Percentiles rank a stretch among this genome's conserved stretches.
These are phyloP conservation scores for Rhipidocladum racemiflorum DNA, from an alignment of 176 grass and related monocot species.

Conservation along the genomic window DNA sequence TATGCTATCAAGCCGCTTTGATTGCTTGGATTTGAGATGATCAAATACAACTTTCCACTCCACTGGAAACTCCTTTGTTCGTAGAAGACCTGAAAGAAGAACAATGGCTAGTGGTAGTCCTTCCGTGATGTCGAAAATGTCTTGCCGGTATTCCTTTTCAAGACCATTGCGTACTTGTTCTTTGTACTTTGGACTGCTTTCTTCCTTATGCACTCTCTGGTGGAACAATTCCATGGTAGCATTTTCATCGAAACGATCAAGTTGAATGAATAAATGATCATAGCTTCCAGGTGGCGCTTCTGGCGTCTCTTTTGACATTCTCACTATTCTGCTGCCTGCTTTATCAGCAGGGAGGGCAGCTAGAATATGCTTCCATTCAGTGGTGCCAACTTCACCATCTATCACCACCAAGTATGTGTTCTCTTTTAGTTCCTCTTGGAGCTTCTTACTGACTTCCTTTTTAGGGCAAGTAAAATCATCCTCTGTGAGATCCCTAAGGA, in stretches of 20 bases:
- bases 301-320: not conserved
- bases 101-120: conserved; percentile 30
- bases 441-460: not conserved
- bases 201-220: not conserved
- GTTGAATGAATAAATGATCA: not conserved
- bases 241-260: not conserved
- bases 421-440: not conserved
- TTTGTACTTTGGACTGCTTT: conserved; percentile 14
- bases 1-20: conserved; percentile 12
- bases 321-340: conserved; percentile 15
- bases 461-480: not conserved
- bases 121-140: not conserved
- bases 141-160: not conserved
- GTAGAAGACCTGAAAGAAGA: conserved; percentile 29
- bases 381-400: conserved; percentile 19
- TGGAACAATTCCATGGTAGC: not conserved
- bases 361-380: conserved; percentile 6
- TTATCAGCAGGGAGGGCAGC: not conserved
- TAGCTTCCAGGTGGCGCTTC: not conserved
- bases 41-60: conserved; percentile 35
- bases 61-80: conserved; percentile 19
- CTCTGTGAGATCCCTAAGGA: not conserved
- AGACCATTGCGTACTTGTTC: not conserved
- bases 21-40: conserved; percentile 14
- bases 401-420: conserved; percentile 22